A percentile compares a stretch with the other conserved stretches of the same genome.
phyloP scores from a whole-genome alignment of 2,329 filamentous ascomycete species.

The Acephala macrosclerotiorum region DNA sequence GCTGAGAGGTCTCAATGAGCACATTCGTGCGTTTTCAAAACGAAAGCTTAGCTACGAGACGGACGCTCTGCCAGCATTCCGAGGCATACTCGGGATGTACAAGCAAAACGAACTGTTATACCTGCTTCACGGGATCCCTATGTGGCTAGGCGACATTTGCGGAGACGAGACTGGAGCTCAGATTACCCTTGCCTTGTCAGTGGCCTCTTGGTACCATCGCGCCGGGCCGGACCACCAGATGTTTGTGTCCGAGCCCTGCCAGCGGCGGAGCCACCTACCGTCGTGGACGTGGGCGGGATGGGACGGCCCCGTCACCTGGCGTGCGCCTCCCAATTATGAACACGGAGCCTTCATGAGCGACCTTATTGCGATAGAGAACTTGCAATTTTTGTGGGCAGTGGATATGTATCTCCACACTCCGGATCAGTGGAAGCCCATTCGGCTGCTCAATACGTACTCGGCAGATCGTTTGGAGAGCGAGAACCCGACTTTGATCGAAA shows the following conservation, averaged over 20 bases:
- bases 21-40: conserved; percentile 17
- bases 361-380: background rate
- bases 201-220: conserved; percentile 13
- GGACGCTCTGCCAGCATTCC: conserved; percentile 8
- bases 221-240: background rate
- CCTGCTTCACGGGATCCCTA: conserved; percentile 10
- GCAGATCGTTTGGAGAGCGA: background rate
- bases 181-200: conserved; percentile 13
- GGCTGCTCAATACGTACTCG: too few species aligned
- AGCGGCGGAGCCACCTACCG: conserved; percentile 6
- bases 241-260: background rate
- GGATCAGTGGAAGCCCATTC: background rate
- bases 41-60: conserved; percentile 11
- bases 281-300: conserved; percentile 24
- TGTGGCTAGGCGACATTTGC: background rate
- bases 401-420: background rate
- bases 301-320: conserved; percentile 8
- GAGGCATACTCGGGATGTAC: background rate
- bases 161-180: conserved; percentile 8
- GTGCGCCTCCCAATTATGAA: conserved; percentile 1
- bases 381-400: background rate
- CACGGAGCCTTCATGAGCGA: conserved; percentile 8
- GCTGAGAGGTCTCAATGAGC: conserved; percentile 9
- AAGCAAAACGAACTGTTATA: background rate
- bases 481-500: conserved; percentile 1